Evolutionary conservation across 1,139 yeast species (phyloP).

Genomic region (Spathaspora sp.): DNA sequence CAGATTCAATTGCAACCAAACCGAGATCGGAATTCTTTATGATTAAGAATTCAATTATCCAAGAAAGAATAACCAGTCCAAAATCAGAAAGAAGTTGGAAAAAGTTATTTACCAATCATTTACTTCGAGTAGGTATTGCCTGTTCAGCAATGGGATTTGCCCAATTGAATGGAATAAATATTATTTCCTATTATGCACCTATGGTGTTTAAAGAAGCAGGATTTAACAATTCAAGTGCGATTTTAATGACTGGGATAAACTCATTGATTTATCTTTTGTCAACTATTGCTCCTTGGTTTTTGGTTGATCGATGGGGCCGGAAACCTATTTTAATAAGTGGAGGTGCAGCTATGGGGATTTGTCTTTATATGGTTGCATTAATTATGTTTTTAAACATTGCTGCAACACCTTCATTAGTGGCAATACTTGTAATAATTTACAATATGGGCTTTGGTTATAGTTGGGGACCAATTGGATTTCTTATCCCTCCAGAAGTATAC

Average conservation of each 20-base stretch:
- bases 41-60: conserved; percentile 76
- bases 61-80: conserved; percentile 43
- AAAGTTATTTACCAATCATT: conserved; percentile 40
- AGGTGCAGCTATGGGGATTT: conserved; percentile 46
- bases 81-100: conserved; percentile 45
- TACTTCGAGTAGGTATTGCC: conserved; percentile 43
- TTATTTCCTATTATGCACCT: conserved; percentile 56
- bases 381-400: conserved; percentile 37
- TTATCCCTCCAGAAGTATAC: conserved; percentile 54
- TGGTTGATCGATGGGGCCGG: conserved; percentile 56
- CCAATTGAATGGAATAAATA: conserved; percentile 56
- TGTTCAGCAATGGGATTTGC: conserved; percentile 55
- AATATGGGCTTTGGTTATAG: conserved; percentile 56
- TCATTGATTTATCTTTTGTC: conserved; percentile 47
- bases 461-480: conserved; percentile 60
- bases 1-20: conserved; percentile 47
- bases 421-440: conserved; percentile 47
- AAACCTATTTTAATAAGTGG: conserved; percentile 52
- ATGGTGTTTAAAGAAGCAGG: conserved; percentile 56
- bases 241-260: conserved; percentile 55
- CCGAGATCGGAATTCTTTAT: conserved; percentile 59
- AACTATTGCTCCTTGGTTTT: conserved; percentile 55
- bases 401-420: conserved; percentile 47
- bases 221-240: conserved; percentile 47
- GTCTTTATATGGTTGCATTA: conserved; percentile 41